Evolutionary conservation across 83 land plant genomes (phyloP).

Genomic region (Larix sibirica): DNA sequence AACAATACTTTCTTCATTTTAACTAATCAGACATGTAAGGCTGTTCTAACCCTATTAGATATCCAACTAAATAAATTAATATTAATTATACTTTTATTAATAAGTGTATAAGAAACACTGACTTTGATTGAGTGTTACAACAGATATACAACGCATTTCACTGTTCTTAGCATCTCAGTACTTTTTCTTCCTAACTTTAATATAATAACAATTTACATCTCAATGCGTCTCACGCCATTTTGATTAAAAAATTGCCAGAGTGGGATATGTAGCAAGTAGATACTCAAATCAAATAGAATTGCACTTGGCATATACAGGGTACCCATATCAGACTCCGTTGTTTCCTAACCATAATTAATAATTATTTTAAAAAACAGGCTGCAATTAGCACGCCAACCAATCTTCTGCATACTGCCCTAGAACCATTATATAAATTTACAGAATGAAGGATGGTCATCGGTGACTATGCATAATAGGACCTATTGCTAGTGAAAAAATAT

Average conservation of each 20-base stretch:
- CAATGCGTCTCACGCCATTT: neutral
- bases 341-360: neutral
- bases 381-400: neutral
- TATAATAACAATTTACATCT: no score
- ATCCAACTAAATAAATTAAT: no score
- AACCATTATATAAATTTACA: neutral
- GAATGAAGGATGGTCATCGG: neutral
- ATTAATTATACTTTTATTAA: no score
- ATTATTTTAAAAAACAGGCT: neutral
- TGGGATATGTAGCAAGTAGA: neutral
- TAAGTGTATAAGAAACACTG: no score
- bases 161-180: no score
- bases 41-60: no score
- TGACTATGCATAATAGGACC: no score
- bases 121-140: no score
- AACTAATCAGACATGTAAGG: neutral
- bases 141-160: no score
- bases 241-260: neutral
- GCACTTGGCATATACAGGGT: neutral
- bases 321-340: slow-evolving; percentile 38
- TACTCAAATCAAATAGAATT: neutral
- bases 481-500: neutral
- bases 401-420: neutral
- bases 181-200: no score
- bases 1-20: neutral